These are phyloP conservation scores for Cladorrhinum sp. DNA, from an alignment of 2,329 filamentous ascomycete species.

Conservation along the genomic window DNA sequence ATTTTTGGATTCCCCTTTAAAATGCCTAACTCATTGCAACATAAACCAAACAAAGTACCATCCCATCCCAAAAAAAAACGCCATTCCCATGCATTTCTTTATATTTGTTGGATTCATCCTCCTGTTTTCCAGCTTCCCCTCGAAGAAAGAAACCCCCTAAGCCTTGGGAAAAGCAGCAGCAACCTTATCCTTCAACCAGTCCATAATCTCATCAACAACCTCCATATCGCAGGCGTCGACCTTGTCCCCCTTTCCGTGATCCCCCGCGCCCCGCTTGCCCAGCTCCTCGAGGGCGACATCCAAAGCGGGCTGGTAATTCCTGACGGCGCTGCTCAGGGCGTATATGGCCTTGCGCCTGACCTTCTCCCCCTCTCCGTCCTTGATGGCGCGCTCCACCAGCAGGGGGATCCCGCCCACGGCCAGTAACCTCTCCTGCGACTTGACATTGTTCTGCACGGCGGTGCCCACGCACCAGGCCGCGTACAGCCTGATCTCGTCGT, in stretches of 20 bases:
- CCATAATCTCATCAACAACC: slow-evolving; percentile 72
- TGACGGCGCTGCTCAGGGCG: slow-evolving; percentile 77
- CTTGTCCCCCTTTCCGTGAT: slow-evolving; percentile 45
- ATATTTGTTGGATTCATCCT: slow-evolving; percentile 1
- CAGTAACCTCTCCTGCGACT: slow-evolving; percentile 70
- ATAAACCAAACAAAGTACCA: slow-evolving; percentile 18
- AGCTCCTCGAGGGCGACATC: slow-evolving; percentile 64
- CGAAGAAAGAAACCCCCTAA: no score
- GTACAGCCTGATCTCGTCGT: slow-evolving; percentile 73
- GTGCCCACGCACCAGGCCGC: slow-evolving; percentile 95
- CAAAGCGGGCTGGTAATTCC: slow-evolving; percentile 87
- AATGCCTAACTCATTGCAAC: neutral
- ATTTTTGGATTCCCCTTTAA: neutral
- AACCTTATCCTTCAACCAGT: slow-evolving; percentile 58
- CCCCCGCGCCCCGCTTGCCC: slow-evolving; percentile 47
- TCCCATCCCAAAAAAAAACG: neutral
- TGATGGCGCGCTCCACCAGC: slow-evolving; percentile 64
- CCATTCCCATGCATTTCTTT: neutral
- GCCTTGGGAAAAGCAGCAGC: slow-evolving; percentile 30
- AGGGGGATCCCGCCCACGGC: slow-evolving; percentile 65
- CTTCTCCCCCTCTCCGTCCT: slow-evolving; percentile 55
- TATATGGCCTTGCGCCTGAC: slow-evolving; percentile 86
- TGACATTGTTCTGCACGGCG: slow-evolving; percentile 92
- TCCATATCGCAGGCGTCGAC: slow-evolving; percentile 89
- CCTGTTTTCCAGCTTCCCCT: no score